These are phyloP conservation scores for Cryphonectria parasitica DNA, from an alignment of 2,329 filamentous ascomycete species.

Conservation along the genomic window DNA sequence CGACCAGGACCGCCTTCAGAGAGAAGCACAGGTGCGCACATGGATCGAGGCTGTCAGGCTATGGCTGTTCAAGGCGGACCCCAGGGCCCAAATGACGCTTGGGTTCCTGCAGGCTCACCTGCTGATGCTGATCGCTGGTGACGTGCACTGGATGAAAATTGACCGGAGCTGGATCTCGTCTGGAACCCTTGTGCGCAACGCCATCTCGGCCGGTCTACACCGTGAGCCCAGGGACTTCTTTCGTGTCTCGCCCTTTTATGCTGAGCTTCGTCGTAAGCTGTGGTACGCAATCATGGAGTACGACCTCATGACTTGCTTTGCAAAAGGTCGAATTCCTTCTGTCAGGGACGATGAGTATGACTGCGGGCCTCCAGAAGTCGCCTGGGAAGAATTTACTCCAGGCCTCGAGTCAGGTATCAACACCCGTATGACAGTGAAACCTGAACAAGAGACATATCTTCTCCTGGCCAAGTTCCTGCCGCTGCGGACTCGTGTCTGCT, in stretches of 20 bases:
- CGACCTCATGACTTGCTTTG: constrained; percentile 34
- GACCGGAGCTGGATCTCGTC: constrained; percentile 26
- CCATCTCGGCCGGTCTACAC: constrained; percentile 24
- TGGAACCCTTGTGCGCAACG: constrained; percentile 20
- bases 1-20: constrained; percentile 11
- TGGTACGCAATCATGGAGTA: constrained; percentile 35
- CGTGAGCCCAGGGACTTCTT: constrained; percentile 23
- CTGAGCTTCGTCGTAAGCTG: constrained; percentile 35
- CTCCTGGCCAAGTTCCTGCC: constrained; percentile 16
- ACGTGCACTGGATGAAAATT: constrained; percentile 27
- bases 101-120: constrained; percentile 23
- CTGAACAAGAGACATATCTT: too few species aligned
- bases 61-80: constrained; percentile 25
- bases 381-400: neutral
- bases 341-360: constrained; percentile 33
- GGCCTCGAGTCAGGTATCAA: neutral
- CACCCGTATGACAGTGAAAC: neutral
- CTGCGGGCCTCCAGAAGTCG: constrained; percentile 12
- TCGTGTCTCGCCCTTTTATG: constrained; percentile 29
- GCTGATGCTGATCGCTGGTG: constrained; percentile 24
- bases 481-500: constrained; percentile 12
- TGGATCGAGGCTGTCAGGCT: constrained; percentile 25
- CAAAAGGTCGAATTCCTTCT: constrained; percentile 30
- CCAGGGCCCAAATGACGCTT: constrained; percentile 22
- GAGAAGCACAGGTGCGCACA: constrained; percentile 9